phyloP scores from a whole-genome alignment of 768 basidiomycete genomes.

The Serendipita vermifera region DNA sequence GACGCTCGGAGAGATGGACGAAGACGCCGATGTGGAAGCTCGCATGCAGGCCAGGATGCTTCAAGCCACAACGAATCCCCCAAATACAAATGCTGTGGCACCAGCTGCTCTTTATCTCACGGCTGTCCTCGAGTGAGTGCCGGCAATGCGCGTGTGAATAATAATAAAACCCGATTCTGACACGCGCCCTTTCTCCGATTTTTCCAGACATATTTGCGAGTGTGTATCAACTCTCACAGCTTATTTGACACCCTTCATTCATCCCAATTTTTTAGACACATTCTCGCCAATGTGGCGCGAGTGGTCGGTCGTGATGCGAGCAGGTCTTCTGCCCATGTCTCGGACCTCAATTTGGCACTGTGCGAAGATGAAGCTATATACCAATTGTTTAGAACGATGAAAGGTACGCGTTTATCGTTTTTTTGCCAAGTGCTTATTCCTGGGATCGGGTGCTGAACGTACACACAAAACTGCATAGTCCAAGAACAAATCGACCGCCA shows the following conservation, averaged over 20 bases:
- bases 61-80: conserved; percentile 34
- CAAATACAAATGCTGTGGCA: conserved; percentile 44
- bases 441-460: neutral
- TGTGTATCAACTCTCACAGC: too few species aligned
- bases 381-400: conserved; percentile 71
- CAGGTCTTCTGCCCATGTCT: conserved; percentile 54
- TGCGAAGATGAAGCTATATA: conserved; percentile 87
- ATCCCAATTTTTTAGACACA: conserved; percentile 50
- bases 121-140: conserved; percentile 79
- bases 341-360: conserved; percentile 76
- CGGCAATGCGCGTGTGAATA: conserved; percentile 11
- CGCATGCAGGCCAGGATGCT: conserved; percentile 51
- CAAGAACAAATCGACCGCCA: conserved; percentile 66
- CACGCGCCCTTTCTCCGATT: conserved; percentile 13
- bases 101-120: conserved; percentile 85
- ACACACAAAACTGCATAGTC: conserved; percentile 32
- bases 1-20: conserved; percentile 66
- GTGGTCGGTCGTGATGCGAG: conserved; percentile 80
- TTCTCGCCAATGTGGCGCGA: conserved; percentile 68
- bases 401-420: conserved; percentile 38
- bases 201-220: conserved; percentile 71
- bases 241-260: too few species aligned
- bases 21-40: conserved; percentile 52
- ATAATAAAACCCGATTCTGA: conserved; percentile 2
- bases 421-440: neutral